These are phyloP conservation scores for Dendrobium huoshanense DNA, from an alignment of 106 monocot genomes.

Conservation along the genomic window DNA sequence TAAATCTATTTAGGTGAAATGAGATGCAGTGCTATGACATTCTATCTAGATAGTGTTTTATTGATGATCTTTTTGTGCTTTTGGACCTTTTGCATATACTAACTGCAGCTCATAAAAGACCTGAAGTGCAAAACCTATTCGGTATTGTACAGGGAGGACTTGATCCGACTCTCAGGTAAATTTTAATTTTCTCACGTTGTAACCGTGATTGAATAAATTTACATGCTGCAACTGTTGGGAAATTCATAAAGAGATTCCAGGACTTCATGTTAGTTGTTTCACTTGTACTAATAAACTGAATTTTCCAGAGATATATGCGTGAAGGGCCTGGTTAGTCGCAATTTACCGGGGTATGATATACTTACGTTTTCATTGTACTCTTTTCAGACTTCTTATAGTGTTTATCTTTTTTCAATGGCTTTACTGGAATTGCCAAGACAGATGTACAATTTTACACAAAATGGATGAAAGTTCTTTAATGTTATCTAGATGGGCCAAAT, in stretches of 20 bases:
- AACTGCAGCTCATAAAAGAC: slow-evolving; percentile 90
- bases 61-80: not conserved
- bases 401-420: not conserved
- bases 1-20: not conserved
- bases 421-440: not conserved
- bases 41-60: not conserved
- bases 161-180: slow-evolving; percentile 93
- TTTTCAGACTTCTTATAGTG: not conserved
- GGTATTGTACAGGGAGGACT: slow-evolving; percentile 99
- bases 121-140: slow-evolving; percentile 84
- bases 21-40: not conserved
- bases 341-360: slow-evolving; percentile 90
- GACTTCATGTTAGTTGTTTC: not conserved
- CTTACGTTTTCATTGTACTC: not conserved
- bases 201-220: not conserved
- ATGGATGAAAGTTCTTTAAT: not conserved
- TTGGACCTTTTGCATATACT: not conserved
- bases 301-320: slow-evolving; percentile 90
- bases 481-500: not conserved
- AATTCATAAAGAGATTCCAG: not conserved
- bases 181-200: not conserved
- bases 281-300: not conserved
- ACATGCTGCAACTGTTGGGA: not conserved
- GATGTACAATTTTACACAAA: not conserved
- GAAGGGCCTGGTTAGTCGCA: slow-evolving; percentile 81